Base-by-base conservation (phyloP, 1,139 yeast genomes). In the Hansenula lynferdii region DNA sequence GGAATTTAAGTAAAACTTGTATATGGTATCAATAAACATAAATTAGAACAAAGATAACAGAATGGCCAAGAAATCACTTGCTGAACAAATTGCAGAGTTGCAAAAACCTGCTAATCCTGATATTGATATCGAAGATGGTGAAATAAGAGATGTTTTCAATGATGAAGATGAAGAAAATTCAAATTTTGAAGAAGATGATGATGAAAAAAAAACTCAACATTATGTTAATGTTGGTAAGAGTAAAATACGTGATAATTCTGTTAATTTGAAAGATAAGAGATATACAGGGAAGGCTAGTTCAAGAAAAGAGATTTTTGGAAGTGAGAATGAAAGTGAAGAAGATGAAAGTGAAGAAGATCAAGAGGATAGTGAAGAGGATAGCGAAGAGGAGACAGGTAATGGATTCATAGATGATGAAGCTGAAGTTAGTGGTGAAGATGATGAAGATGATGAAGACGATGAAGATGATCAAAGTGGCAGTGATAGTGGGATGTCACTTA, bases 41-140 rank as follows among this genome's bases (percentile, higher is more conserved):
- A n/a, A n/a, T n/a, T n/a, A n/a, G n/a, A n/a, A n/a, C n/a, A n/a
- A n/a, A n/a, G n/a, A n/a, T n/a, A n/a, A n/a, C n/a, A 14, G 4
- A 15, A 71, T 70, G 75, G 72, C 65, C 6, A 69, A 62, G 50
- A 60, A 53, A 44, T 62, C 83, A 16, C 67, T 86, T 51, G 80
- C 86, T 6, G 87, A 86, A 44, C 83, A 85, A 60, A 70, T 86
- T 35, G 75, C 80, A 7, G 80, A 73, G 46, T 65, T 83, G 38
- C 70, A 75, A 25, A 71, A 73, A 44, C 87, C 94, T 1, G 72
- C 64, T 40, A 64, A 61, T 24, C 64, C 65, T 22, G 96, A 87
- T 54, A 76, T 71, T 50, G 97, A 89, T 58, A 87, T 90, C 31
- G 97, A 89, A 56, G 85, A 86, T 54, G 70, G 67, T 12, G 76